Base-by-base conservation (phyloP, 345 rosid genomes). In the Corchorus capsularis region DNA sequence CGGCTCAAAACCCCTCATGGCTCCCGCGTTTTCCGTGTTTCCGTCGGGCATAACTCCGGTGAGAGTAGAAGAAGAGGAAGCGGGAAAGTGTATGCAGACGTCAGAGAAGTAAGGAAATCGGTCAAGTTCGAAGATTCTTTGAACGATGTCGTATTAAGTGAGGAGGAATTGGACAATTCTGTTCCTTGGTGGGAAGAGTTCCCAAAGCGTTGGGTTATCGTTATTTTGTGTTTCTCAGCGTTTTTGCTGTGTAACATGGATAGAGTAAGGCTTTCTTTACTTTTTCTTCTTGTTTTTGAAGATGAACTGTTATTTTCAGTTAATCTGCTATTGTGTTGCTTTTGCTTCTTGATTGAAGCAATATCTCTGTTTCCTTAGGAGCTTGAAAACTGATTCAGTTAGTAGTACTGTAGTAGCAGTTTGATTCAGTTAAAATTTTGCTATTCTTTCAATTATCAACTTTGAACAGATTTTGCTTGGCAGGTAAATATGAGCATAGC, bases 401-500 rank as follows among this genome's bases (percentile, higher is more conserved):
- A 50, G 27, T 34, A 53, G 17, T 41, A 39, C 27, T 27, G 4
- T 35, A n/a, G 12, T 4, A 55, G 15, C 39, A 14, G 35, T 55
- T 37, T 55, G 16, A n/a, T 52, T 54, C 73, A 17, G 49, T 22
- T 71, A 71, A 71, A 39, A 13, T 20, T 46, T 4, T 8, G 22
- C 15, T 50, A 32, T 75, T 20, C 63, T 75, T 64, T 72, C 14
- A 72, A 46, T 70, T 62, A 63, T 75, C 79, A 64, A 71, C 17
- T 75, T 78, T 81, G 78, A 85, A 61, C 50, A 55, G 76, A 64
- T 74, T 74, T 61, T 78, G 37, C 52, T 79, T 86, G 78, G 80
- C 91, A 93, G 99, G 98, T 95, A 76, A 95, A 95, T 54, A 95
- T 95, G 98, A 95, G 97, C 80, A 93, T 95, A 63, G 99, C 96